Evolutionary conservation across 768 basidiomycete species (phyloP).

Genomic region (Lanmaoa rubissima): DNA sequence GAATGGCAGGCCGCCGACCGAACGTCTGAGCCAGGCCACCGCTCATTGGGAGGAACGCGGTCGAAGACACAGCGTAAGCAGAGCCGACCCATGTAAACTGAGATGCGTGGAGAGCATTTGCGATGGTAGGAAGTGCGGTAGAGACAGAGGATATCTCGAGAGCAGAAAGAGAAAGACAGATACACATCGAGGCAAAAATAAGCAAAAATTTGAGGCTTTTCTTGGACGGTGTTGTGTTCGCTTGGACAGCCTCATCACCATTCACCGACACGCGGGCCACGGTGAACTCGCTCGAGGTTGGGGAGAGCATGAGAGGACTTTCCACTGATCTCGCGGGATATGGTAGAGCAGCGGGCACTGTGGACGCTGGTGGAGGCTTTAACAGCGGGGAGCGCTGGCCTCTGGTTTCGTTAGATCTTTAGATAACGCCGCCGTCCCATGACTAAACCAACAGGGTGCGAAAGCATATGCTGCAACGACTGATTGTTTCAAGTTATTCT

Average conservation of each 20-base stretch:
- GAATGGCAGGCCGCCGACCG: slow-evolving; percentile 36
- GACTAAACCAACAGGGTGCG: no score
- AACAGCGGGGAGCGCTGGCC: no score
- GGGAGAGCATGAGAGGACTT: neutral
- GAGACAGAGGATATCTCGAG: slow-evolving; percentile 34
- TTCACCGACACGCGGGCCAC: neutral
- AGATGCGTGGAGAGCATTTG: slow-evolving; percentile 34
- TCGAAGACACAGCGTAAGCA: slow-evolving; percentile 41
- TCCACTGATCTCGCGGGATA: no score
- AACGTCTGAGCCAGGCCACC: slow-evolving; percentile 41
- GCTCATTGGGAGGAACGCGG: slow-evolving; percentile 41
- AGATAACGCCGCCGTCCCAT: no score
- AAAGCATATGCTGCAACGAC: no score
- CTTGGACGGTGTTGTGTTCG: neutral
- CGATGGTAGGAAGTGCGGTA: slow-evolving; percentile 45
- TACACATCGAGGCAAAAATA: slow-evolving; percentile 29
- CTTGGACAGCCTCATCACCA: neutral
- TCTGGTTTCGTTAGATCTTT: no score
- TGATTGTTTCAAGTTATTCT: no score
- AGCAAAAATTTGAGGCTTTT: slow-evolving; percentile 29
- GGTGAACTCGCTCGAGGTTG: neutral
- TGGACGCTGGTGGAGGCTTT: no score
- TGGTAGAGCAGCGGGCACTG: no score
- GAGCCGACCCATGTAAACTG: slow-evolving; percentile 47
- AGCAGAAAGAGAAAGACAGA: slow-evolving; percentile 31